Evolutionary conservation across 441 rosid species (phyloP), one percentile per base, ranked within the genome.

Genomic region (Codiaeum variegatum): DNA sequence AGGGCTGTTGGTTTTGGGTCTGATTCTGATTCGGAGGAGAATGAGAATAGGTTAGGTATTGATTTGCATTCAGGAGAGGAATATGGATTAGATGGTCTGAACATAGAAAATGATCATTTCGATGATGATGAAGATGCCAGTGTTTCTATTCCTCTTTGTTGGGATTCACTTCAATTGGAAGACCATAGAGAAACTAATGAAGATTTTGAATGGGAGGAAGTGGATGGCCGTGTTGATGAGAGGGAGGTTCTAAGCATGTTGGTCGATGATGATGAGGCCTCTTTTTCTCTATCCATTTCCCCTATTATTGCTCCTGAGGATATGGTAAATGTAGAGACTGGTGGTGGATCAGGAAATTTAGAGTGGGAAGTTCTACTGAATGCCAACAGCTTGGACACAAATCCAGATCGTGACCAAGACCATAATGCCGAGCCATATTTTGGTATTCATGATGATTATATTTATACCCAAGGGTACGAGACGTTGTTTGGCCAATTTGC

Each of bases 121-220:
- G 49, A n/a, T 42, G 85, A 75, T 21, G 88, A 81, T 8, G 93
- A 78, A 44, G 88, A 78, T 76, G 87, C 62, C 7, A 79, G 84
- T 72, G 84, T 83, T 63, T 75, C 81, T 29, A 80, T 85, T 65
- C 87, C 89, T 51, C 81, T 90, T 52, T 74, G 85, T 76, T 92
- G 91, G 95, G 95, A 89, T 75, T 83, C 97, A 7, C 83, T 90
- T 65, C 92, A 76, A 1, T 68, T 87, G 82, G 98, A 85, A 31
- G 93, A 87, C 70, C 81, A 73, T 56, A 76, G 88, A 61, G 90
- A 88, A 46, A 71, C 78, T 19, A 79, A 79, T 78, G 97, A 90
- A 75, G 94, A 92, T 55, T 92, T 90, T 38, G 97, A 92, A 80
- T 94, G 98, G 98, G 98, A 90, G 79, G 96, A 94, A 82, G 91